These are phyloP conservation scores for Morella rubra DNA, from an alignment of 306 rosid species.

Conservation along the genomic window DNA sequence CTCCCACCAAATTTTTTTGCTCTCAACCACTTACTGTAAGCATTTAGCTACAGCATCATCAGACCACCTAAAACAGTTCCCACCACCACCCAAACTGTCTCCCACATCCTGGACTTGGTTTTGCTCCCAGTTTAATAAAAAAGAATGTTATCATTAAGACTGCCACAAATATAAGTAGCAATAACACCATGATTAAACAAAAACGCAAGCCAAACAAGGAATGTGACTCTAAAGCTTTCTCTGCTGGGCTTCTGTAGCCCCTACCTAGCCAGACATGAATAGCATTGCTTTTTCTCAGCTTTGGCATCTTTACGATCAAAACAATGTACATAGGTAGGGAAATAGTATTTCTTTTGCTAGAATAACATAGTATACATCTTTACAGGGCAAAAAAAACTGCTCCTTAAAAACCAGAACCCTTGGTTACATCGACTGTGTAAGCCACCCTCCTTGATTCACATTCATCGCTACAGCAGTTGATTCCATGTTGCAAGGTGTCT, in stretches of 20 bases:
- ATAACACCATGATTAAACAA: constrained; percentile 8
- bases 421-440: constrained; percentile 42
- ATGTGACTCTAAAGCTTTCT: constrained; percentile 27
- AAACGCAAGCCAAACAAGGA: constrained; percentile 28
- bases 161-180: neutral
- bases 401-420: constrained; percentile 46
- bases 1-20: too few species aligned
- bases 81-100: too few species aligned
- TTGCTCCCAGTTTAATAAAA: too few species aligned
- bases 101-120: too few species aligned
- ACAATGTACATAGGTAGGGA: constrained; percentile 41
- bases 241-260: constrained; percentile 31
- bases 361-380: constrained; percentile 57
- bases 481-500: constrained; percentile 41
- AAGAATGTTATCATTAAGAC: too few species aligned
- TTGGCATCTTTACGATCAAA: constrained; percentile 34
- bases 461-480: constrained; percentile 38
- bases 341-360: constrained; percentile 27
- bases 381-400: constrained; percentile 46
- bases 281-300: constrained; percentile 31
- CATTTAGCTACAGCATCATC: neutral
- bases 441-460: constrained; percentile 41
- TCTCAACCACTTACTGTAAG: too few species aligned
- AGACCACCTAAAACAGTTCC: neutral
- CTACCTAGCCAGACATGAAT: constrained; percentile 37